These are phyloP conservation scores for Mortierella hygrophila DNA, from an alignment of 192 early-diverging fungal species.

Conservation along the genomic window DNA sequence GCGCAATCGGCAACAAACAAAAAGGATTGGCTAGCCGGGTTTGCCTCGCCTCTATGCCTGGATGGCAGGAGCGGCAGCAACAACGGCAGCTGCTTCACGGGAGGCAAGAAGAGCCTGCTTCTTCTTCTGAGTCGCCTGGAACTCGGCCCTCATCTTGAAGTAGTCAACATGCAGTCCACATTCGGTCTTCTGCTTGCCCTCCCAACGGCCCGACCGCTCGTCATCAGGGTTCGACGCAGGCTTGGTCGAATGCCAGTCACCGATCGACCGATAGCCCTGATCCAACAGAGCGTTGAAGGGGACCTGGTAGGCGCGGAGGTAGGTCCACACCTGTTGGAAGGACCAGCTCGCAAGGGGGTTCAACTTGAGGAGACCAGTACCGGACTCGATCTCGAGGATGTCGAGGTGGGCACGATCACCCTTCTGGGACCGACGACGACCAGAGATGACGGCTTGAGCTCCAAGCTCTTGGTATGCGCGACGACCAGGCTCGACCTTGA, in stretches of 20 bases:
- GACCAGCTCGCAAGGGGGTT: constrained; percentile 95
- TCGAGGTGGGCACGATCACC: constrained; percentile 83
- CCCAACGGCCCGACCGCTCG: constrained; percentile 93
- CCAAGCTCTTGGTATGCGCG: constrained; percentile 84
- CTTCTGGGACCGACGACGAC: constrained; percentile 88
- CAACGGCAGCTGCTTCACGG: constrained; percentile 3
- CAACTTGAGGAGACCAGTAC: constrained; percentile 86
- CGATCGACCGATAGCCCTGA: constrained; percentile 91
- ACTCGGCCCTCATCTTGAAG: constrained; percentile 89
- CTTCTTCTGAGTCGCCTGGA: constrained; percentile 82
- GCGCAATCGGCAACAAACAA: not conserved
- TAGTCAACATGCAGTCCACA: constrained; percentile 98
- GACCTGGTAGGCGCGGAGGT: constrained; percentile 84
- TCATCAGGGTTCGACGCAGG: constrained; percentile 71
- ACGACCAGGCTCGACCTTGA: constrained; percentile 94
- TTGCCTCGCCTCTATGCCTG: not conserved
- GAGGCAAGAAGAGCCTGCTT: constrained; percentile 58
- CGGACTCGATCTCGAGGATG: constrained; percentile 85
- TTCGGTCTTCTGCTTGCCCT: constrained; percentile 89
- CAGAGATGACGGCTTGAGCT: constrained; percentile 89
- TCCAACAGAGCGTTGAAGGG: constrained; percentile 93
- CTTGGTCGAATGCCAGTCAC: constrained; percentile 93
- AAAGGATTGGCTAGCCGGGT: not conserved
- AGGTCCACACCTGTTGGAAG: constrained; percentile 90
- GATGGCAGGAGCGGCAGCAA: not conserved